Percentiles rank a stretch among this genome's conserved stretches.
Evolutionary conservation across 1,284 basidiomycete species (phyloP).

Genomic region (Papiliotrema laurentii): DNA sequence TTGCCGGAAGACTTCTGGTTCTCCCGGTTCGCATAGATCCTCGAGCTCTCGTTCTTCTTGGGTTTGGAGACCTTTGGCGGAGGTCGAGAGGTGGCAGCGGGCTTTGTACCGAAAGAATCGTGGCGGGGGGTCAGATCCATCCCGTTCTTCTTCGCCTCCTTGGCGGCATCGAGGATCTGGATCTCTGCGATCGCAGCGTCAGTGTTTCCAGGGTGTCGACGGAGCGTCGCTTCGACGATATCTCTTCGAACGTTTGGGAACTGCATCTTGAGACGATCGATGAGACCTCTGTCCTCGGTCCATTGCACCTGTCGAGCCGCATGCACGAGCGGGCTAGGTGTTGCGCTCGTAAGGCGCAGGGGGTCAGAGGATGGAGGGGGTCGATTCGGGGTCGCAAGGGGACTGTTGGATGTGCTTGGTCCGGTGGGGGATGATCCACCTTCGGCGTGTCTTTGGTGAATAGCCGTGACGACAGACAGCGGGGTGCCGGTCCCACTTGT

Average conservation of each 20-base stretch:
- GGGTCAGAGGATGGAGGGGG: constrained; percentile 7
- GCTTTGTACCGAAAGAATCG: not conserved
- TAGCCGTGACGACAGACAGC: not conserved
- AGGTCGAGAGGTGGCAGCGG: not conserved
- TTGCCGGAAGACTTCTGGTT: constrained; percentile 4
- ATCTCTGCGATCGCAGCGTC: constrained; percentile 19
- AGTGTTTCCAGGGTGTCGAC: constrained; percentile 12
- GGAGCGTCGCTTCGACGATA: constrained; percentile 12
- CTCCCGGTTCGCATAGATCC: constrained; percentile 48
- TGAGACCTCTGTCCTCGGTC: constrained; percentile 11
- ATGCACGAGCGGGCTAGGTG: constrained; percentile 8
- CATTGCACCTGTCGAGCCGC: constrained; percentile 11
- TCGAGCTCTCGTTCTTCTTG: constrained; percentile 42
- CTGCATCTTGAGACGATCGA: constrained; percentile 13
- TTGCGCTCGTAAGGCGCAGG: not conserved
- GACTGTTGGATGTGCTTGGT: not conserved
- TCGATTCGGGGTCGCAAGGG: not conserved
- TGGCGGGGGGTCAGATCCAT: not conserved
- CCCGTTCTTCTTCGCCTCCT: not conserved
- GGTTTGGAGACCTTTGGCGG: not conserved
- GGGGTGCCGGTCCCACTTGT: constrained; percentile 19
- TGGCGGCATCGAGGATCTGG: no score
- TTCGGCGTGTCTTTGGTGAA: not conserved
- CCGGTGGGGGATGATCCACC: not conserved
- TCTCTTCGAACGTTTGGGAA: constrained; percentile 15